Conservation (phyloP, 805 yeast species). For the Ogataea wickerhamii region DNA sequence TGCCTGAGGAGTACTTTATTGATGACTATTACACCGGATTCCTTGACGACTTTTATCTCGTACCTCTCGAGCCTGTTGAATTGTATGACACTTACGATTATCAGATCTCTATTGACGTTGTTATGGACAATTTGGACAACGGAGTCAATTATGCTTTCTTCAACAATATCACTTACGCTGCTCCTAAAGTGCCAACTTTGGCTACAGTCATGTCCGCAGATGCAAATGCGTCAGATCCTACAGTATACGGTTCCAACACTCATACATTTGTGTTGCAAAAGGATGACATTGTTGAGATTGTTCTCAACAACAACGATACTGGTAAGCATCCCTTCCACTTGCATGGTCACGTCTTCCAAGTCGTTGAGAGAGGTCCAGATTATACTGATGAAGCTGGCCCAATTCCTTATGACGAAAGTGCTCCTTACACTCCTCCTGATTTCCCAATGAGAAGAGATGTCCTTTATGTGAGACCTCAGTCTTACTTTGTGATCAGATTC, state of each 20-base stretch:
- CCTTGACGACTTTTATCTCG: constrained; percentile 76
- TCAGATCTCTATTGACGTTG: constrained; percentile 64
- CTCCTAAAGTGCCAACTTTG: constrained; percentile 84
- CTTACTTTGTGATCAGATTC: constrained; percentile 82
- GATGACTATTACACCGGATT: constrained; percentile 45
- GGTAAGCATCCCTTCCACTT: constrained; percentile 98
- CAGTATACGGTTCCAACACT: constrained; percentile 76
- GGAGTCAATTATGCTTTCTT: constrained; percentile 97
- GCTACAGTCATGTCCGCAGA: constrained; percentile 76
- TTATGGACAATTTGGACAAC: constrained; percentile 78
- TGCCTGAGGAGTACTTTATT: constrained; percentile 42
- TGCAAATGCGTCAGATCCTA: constrained; percentile 47
- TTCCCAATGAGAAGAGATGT: constrained; percentile 85
- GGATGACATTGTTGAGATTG: constrained; percentile 70
- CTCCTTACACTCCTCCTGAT: constrained; percentile 56
- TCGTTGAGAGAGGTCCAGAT: constrained; percentile 65
- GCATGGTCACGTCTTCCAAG: constrained; percentile 92
- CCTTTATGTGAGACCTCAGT: constrained; percentile 73
- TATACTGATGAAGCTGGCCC: constrained; percentile 54
- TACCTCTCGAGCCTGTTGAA: constrained; percentile 56
- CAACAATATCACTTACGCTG: constrained; percentile 75
- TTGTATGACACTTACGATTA: constrained; percentile 65
- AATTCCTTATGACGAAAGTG: constrained; percentile 51
- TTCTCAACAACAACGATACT: constrained; percentile 80
- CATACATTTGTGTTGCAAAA: constrained; percentile 67